Percentiles rank a stretch among this genome's conserved stretches.
These are phyloP conservation scores for Candida anglica DNA, from an alignment of 805 yeast genomes.

Conservation along the genomic window DNA sequence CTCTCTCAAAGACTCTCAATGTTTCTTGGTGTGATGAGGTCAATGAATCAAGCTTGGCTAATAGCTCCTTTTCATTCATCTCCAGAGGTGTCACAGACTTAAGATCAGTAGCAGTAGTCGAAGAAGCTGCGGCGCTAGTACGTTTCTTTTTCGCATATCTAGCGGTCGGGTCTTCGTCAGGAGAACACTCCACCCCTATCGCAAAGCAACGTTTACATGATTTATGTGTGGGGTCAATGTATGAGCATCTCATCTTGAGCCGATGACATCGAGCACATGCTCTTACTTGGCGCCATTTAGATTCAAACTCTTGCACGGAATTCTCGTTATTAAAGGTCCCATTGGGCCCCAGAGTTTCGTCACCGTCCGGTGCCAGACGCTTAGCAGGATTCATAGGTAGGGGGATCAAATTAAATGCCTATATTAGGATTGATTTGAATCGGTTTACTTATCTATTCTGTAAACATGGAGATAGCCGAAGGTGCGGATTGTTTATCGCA, in stretches of 20 bases:
- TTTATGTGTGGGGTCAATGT: slow-evolving; percentile 40
- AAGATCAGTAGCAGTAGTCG: slow-evolving; percentile 10
- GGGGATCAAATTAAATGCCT: too few species aligned
- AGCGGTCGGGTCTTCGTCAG: slow-evolving; percentile 50
- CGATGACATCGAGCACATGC: slow-evolving; percentile 58
- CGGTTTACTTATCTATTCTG: too few species aligned
- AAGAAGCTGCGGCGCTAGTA: slow-evolving; percentile 11
- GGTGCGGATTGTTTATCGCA: too few species aligned
- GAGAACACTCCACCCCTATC: slow-evolving; percentile 43
- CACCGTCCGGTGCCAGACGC: too few species aligned
- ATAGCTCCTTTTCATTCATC: not conserved
- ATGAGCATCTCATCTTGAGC: slow-evolving; percentile 49
- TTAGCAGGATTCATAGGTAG: too few species aligned
- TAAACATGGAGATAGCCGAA: too few species aligned
- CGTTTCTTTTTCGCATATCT: slow-evolving; percentile 31
- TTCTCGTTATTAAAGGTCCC: too few species aligned
- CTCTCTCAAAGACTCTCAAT: not conserved
- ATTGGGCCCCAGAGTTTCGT: too few species aligned
- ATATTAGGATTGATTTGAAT: too few species aligned
- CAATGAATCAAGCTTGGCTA: not conserved
- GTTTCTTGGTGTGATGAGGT: not conserved
- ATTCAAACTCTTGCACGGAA: slow-evolving; percentile 27
- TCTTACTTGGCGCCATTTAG: slow-evolving; percentile 42
- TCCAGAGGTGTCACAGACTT: not conserved
- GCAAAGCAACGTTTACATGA: slow-evolving; percentile 45